phyloP scores from a whole-genome alignment of 1,284 basidiomycete genomes.

The Rhodotorula mucilaginosa region DNA sequence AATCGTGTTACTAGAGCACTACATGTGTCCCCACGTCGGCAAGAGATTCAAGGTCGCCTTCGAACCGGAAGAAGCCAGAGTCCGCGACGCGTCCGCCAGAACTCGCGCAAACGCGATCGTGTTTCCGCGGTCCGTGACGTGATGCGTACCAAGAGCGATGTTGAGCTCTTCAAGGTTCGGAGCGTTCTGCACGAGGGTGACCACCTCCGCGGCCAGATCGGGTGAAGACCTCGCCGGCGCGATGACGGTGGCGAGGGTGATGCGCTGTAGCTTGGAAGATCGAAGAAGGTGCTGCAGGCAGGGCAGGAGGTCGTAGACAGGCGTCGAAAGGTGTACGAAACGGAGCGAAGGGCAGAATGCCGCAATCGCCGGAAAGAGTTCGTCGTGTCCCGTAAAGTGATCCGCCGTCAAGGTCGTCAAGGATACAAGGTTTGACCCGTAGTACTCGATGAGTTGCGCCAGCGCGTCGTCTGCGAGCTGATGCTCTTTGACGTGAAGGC shows the following conservation, averaged over 20 bases:
- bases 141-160: background rate
- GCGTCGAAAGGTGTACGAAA: background rate
- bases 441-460: background rate
- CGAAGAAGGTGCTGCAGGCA: no score
- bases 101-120: background rate
- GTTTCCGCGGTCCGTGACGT: background rate
- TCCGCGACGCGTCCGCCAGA: background rate
- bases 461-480: slow-evolving; percentile 13
- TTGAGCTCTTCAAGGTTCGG: background rate
- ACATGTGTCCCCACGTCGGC: background rate
- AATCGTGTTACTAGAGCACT: background rate
- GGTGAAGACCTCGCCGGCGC: background rate
- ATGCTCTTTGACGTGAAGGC: slow-evolving; percentile 20
- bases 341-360: background rate
- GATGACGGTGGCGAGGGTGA: slow-evolving; percentile 5
- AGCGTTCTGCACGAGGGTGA: background rate
- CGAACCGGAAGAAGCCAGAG: background rate
- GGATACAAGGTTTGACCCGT: background rate
- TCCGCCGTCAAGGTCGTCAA: slow-evolving; percentile 16
- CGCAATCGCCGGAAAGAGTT: background rate
- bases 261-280: background rate
- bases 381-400: background rate
- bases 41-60: background rate
- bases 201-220: background rate
- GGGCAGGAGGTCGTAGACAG: background rate